These are phyloP conservation scores for Globisporangium rhizosaccharum DNA, from an alignment of 352 stramenopile genomes.

Conservation along the genomic window DNA sequence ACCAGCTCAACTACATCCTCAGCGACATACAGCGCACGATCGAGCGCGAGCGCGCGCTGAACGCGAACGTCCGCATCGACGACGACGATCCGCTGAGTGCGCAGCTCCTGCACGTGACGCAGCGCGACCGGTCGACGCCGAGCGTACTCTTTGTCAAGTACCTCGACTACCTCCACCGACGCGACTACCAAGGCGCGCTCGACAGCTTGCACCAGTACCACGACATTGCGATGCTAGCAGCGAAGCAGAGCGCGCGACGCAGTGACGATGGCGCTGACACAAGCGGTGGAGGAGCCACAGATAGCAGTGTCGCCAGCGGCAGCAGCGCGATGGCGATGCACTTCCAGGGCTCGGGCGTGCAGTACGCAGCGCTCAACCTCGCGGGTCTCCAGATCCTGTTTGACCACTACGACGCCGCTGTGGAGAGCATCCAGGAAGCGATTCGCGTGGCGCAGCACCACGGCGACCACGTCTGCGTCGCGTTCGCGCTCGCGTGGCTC, in stretches of 20 bases:
- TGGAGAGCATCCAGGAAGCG: constrained; percentile 89
- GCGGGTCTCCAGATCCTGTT: constrained; percentile 86
- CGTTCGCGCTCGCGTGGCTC: constrained; percentile 89
- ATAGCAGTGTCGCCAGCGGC: no score
- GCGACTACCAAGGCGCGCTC: constrained; percentile 83
- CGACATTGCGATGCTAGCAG: constrained; percentile 79
- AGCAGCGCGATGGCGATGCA: constrained; percentile 14
- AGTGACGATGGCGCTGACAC: not conserved
- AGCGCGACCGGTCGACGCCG: constrained; percentile 23
- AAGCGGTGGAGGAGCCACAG: not conserved
- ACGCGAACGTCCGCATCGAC: not conserved
- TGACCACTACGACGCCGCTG: constrained; percentile 62
- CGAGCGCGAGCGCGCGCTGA: constrained; percentile 9
- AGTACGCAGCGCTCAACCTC: constrained; percentile 90
- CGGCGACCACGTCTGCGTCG: constrained; percentile 89
- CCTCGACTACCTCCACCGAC: constrained; percentile 71
- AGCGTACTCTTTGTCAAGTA: constrained; percentile 85
- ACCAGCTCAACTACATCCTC: constrained; percentile 57
- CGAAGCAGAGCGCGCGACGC: constrained; percentile 1
- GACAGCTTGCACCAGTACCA: constrained; percentile 93
- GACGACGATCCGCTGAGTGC: constrained; percentile 5
- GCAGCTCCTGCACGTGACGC: not conserved
- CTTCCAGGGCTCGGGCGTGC: constrained; percentile 64
- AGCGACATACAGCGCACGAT: constrained; percentile 36
- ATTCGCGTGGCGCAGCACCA: constrained; percentile 91